Percentiles rank a stretch among this genome's conserved stretches.
Conservation (phyloP, 2,329 filamentous ascomycete species). For the Rhinocladiella similis region DNA sequence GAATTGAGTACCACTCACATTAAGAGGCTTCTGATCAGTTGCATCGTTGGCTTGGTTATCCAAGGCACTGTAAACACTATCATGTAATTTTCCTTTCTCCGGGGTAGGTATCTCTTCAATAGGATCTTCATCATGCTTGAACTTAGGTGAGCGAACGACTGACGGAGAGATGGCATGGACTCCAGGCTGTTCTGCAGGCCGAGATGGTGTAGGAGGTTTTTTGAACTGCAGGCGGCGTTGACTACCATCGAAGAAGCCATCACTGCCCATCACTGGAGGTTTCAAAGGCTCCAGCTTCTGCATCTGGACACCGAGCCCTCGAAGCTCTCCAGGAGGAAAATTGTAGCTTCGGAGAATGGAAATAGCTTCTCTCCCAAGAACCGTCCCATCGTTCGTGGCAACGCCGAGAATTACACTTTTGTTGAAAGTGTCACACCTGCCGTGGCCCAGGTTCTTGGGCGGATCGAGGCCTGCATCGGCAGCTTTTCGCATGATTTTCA, state of each 20-base stretch:
- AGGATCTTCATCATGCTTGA: constrained; percentile 39
- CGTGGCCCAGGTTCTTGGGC: constrained; percentile 89
- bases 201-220: constrained; percentile 41
- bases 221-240: constrained; percentile 79
- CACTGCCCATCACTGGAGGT: constrained; percentile 28
- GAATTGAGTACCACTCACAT: constrained; percentile 86
- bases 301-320: constrained; percentile 89
- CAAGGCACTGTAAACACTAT: constrained; percentile 25
- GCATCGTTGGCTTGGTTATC: constrained; percentile 35
- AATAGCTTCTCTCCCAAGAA: constrained; percentile 79
- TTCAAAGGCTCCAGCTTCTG: constrained; percentile 86
- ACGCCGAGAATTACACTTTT: constrained; percentile 82
- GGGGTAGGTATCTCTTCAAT: constrained; percentile 54
- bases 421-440: constrained; percentile 91
- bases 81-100: constrained; percentile 35
- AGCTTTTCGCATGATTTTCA: constrained; percentile 92
- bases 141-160: constrained; percentile 20
- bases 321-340: constrained; percentile 87
- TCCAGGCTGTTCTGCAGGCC: constrained; percentile 10
- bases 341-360: constrained; percentile 77
- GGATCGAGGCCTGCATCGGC: constrained; percentile 86
- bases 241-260: constrained; percentile 60
- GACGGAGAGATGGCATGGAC: constrained; percentile 4
- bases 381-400: constrained; percentile 71
- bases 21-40: constrained; percentile 54